A percentile compares a stretch with the other conserved stretches of the same genome.
Conservation (phyloP, 2,329 filamentous ascomycete species). For the Alternaria sp. region DNA sequence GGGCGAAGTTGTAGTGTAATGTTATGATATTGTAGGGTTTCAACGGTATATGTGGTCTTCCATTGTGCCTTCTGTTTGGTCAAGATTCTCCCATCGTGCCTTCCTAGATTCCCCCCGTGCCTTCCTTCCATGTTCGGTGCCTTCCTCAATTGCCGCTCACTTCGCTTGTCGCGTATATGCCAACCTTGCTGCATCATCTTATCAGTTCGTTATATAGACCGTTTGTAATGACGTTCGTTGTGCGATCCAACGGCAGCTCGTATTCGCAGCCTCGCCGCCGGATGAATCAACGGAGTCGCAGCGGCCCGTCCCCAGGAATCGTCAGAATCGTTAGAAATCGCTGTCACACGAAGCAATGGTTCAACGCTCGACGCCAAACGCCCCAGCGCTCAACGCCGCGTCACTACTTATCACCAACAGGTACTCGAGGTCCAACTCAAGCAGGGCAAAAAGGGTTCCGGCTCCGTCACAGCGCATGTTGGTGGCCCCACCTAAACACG, state of each 20-base stretch:
- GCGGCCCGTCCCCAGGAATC: constrained; percentile 35
- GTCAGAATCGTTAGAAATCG: constrained; percentile 1
- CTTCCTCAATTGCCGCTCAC: not conserved
- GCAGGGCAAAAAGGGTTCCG: not conserved
- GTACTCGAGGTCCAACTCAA: not conserved
- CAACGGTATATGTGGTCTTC: not conserved
- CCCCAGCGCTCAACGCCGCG: constrained; percentile 3
- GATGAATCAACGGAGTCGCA: constrained; percentile 31
- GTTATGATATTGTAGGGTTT: not conserved
- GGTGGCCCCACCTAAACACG: constrained; percentile 15
- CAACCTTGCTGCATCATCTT: not conserved
- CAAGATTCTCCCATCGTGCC: not conserved
- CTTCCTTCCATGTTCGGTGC: not conserved
- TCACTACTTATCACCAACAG: not conserved
- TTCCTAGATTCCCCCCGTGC: not conserved
- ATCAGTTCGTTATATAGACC: not conserved
- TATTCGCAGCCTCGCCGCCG: constrained; percentile 16
- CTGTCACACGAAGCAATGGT: not conserved
- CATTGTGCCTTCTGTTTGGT: not conserved
- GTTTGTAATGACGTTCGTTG: not conserved
- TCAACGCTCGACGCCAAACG: not conserved
- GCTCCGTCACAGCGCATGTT: not conserved
- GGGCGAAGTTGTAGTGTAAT: constrained; percentile 53
- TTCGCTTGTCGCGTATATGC: not conserved
- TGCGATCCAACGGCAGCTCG: not conserved